Evolutionary conservation across 139 green algal species (phyloP), one percentile per base, ranked within the genome.

Genomic region (Axilococcus clingmanii): DNA sequence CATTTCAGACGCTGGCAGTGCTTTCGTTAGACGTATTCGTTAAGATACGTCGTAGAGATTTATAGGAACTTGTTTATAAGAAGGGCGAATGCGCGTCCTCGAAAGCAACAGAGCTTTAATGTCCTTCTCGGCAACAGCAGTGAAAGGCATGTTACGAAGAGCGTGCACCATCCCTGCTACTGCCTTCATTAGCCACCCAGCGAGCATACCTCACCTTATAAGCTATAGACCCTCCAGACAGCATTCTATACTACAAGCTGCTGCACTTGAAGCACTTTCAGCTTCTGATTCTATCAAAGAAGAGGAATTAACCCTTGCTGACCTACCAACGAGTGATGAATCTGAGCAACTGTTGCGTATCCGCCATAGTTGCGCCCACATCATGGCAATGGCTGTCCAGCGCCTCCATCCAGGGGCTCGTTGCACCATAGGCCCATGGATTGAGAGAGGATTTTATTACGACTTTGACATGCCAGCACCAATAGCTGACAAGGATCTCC

Each of bases 361-460:
- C 15, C 66, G 87, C 2, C 87, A 96, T 72, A 89, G 73, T 52
- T 88, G 82, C 56, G 85, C 91, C 9, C 91, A 98, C 68, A 83
- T 98, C 29, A 94, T 96, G 82, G 91, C 91, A 8, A 97, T 97
- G 91, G 90, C 90, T 6, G 84, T 96, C 44, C 90, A 98, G 75
- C 83, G 79, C 36, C 65, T 97, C 17, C 87, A 80, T 72, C 85
- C 85, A 28, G 66, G 78, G 7, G 80, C 85, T 16, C 78, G 91
- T 71, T 81, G 88, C 30, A 98, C 91, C 20, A 92, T 97, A 14
- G 91, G 91, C 2, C 91, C 91, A 24, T 95, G 85, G 80, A 97
- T 91, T 11, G 88, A 96, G 2, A 78, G 79, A n/a, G 91, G 91
- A 49, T 98, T 98, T 61, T 98, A 94, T 73, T 98, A 98, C 61